A percentile compares a stretch with the other conserved stretches of the same genome.
Evolutionary conservation across 2,329 filamentous ascomycete species (phyloP).

Genomic region (Trichoderma sp.): DNA sequence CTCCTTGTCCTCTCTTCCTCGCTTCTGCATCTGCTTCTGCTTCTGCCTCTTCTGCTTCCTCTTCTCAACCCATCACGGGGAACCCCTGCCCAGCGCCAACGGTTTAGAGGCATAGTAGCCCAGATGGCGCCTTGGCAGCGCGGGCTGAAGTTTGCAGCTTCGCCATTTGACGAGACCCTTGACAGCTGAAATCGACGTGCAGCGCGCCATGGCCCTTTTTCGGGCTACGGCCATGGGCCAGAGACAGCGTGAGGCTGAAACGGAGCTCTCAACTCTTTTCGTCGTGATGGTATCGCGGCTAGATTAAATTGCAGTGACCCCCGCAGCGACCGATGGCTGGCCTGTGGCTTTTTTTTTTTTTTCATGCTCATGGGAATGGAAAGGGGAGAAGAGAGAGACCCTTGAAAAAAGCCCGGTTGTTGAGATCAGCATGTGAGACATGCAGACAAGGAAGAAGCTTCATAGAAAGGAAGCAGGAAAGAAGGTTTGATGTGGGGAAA

Average conservation of each 20-base stretch:
- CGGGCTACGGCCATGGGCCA: background rate
- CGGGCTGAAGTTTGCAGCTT: slow-evolving; percentile 7
- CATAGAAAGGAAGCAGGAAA: too few species aligned
- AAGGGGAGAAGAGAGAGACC: background rate
- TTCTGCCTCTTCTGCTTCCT: background rate
- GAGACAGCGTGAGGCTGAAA: slow-evolving; percentile 20
- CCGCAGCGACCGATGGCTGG: background rate
- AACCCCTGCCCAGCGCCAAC: slow-evolving; percentile 21
- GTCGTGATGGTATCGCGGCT: background rate
- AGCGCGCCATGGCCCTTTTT: slow-evolving; percentile 16
- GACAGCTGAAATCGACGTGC: slow-evolving; percentile 26
- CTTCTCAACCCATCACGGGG: slow-evolving; percentile 16
- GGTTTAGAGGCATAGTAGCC: background rate
- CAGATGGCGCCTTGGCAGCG: slow-evolving; percentile 19
- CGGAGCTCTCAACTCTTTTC: slow-evolving; percentile 6
- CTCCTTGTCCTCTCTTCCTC: background rate
- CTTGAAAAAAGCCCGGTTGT: background rate
- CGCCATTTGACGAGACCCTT: slow-evolving; percentile 27
- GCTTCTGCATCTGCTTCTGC: background rate
- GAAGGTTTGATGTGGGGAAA: background rate
- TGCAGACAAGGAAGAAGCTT: background rate
- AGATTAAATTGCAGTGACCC: slow-evolving; percentile 5
- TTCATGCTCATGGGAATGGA: background rate
- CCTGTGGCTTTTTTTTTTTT: background rate
- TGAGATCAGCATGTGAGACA: background rate